Conservation (phyloP, 352 stramenopile species). For the Phytopythium sindhum region DNA sequence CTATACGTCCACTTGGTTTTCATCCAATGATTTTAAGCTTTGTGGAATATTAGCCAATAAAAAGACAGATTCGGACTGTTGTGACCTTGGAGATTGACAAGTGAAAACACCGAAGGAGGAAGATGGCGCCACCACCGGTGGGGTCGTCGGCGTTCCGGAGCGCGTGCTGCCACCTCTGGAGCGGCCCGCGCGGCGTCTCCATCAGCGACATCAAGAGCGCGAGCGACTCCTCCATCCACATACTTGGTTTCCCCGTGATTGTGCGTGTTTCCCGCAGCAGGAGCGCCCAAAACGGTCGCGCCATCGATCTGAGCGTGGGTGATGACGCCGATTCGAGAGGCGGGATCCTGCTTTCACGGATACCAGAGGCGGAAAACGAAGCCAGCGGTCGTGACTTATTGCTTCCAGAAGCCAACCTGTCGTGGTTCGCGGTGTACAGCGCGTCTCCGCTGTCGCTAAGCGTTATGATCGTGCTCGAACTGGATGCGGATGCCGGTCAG, state of each 20-base stretch:
- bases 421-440: conserved; percentile 48
- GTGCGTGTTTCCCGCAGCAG: conserved; percentile 8
- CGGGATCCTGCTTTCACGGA: background rate
- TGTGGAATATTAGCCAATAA: conserved; percentile 20
- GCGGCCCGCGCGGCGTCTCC: conserved; percentile 19
- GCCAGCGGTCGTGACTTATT: conserved; percentile 16
- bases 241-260: conserved; percentile 18
- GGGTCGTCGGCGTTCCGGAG: conserved; percentile 21
- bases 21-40: conserved; percentile 7
- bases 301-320: background rate
- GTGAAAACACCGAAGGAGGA: background rate
- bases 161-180: conserved; percentile 42
- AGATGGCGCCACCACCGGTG: background rate
- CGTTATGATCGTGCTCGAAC: conserved; percentile 49
- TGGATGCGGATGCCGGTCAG: conserved; percentile 23
- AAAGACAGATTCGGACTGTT: background rate
- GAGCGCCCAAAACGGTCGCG: background rate
- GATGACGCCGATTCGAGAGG: background rate
- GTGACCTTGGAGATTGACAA: background rate
- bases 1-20: conserved; percentile 1
- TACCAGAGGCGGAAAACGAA: background rate
- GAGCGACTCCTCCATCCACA: conserved; percentile 20
- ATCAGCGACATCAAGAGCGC: conserved; percentile 22
- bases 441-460: conserved; percentile 50
- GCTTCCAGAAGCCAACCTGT: conserved; percentile 24